These are phyloP conservation scores for Phylloporus sp. DNA, from an alignment of 768 basidiomycete genomes.

Conservation along the genomic window DNA sequence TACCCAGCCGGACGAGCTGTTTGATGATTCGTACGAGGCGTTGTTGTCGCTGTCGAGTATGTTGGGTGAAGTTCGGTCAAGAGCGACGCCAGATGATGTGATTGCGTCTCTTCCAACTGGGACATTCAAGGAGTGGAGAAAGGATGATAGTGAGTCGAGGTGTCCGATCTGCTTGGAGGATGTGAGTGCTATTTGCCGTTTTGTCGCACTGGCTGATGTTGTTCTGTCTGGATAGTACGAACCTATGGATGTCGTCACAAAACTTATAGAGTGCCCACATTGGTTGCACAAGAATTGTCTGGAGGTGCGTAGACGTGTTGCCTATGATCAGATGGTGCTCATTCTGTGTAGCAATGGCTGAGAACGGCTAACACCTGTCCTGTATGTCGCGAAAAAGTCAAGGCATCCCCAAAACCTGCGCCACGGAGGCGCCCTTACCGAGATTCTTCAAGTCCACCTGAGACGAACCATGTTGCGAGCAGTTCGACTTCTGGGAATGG, in stretches of 20 bases:
- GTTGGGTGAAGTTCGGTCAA: constrained; percentile 67
- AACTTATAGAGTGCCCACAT: constrained; percentile 67
- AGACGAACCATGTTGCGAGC: constrained; percentile 6
- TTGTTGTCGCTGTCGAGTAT: constrained; percentile 54
- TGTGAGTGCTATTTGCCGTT: constrained; percentile 41
- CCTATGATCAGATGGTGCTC: not conserved
- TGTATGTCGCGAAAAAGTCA: constrained; percentile 68
- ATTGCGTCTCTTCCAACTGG: constrained; percentile 57
- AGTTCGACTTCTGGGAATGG: not conserved
- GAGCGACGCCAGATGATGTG: constrained; percentile 58
- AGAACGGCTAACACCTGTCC: constrained; percentile 73
- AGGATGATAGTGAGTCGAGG: constrained; percentile 59
- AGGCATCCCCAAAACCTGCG: constrained; percentile 20
- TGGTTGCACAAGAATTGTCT: constrained; percentile 80
- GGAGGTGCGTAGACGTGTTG: constrained; percentile 43
- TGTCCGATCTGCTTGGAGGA: constrained; percentile 87
- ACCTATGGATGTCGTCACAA: constrained; percentile 57
- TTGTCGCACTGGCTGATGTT: not conserved
- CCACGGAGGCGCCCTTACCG: constrained; percentile 19
- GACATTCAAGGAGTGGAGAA: constrained; percentile 66
- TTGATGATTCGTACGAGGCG: constrained; percentile 72
- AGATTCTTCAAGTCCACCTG: constrained; percentile 2
- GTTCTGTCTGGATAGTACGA: constrained; percentile 62
- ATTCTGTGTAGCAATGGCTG: constrained; percentile 66
- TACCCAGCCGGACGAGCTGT: constrained; percentile 66